Conservation (phyloP, 768 basidiomycete species). For the Russula dissimulans region DNA sequence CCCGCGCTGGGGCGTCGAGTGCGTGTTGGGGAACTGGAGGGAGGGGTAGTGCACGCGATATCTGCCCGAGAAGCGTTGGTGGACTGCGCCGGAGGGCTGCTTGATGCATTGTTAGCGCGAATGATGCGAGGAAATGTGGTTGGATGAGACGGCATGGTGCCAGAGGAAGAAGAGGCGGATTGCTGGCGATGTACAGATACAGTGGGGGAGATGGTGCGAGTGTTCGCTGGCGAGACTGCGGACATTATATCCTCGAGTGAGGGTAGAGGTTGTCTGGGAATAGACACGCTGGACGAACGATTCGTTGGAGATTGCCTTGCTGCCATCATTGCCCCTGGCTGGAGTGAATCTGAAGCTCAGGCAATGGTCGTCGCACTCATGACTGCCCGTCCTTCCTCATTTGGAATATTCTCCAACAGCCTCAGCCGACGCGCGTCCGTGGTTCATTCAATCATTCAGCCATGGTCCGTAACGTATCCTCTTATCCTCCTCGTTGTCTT, state of each 20-base stretch:
- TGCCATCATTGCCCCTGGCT: neutral
- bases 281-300: slow-evolving; percentile 60
- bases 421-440: neutral
- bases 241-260: slow-evolving; percentile 52
- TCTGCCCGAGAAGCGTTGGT: slow-evolving; percentile 29
- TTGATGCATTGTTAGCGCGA: slow-evolving; percentile 41
- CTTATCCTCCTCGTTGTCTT: neutral
- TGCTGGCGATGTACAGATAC: slow-evolving; percentile 36
- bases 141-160: slow-evolving; percentile 37
- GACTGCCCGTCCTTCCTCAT: no score
- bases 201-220: slow-evolving; percentile 30
- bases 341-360: neutral
- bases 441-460: neutral
- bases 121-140: slow-evolving; percentile 60
- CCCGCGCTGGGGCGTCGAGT: slow-evolving; percentile 39
- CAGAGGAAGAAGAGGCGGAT: slow-evolving; percentile 33
- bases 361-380: neutral
- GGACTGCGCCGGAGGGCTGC: slow-evolving; percentile 18
- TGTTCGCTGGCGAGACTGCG: slow-evolving; percentile 46
- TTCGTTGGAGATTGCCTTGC: slow-evolving; percentile 43
- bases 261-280: slow-evolving; percentile 46
- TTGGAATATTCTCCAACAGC: no score
- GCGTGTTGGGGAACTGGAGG: slow-evolving; percentile 37
- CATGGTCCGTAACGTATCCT: slow-evolving; percentile 8
- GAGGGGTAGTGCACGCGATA: slow-evolving; percentile 35